Conservation (phyloP, 2,329 filamentous ascomycete genomes). For the Dothistroma pini region DNA sequence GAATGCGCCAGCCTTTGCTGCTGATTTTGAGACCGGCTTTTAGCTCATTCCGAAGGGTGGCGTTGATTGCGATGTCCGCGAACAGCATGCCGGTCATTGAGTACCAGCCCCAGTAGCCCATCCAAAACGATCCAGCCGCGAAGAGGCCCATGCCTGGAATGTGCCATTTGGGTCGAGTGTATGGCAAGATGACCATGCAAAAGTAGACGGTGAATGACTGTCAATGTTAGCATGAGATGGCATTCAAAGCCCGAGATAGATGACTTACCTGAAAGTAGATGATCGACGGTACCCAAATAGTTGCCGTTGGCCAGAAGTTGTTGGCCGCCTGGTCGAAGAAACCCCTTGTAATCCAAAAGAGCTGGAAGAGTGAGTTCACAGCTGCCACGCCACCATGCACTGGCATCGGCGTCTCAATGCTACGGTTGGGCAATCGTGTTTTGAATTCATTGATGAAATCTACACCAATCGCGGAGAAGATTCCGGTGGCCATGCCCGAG, state of each 20-base stretch:
- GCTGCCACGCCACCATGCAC: conserved; percentile 41
- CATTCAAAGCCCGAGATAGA: neutral
- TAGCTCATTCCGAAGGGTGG: conserved; percentile 20
- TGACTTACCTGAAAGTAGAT: conserved; percentile 40
- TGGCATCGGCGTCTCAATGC: conserved; percentile 31
- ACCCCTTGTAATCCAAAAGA: conserved; percentile 44
- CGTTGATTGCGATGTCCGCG: conserved; percentile 25
- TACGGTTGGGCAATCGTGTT: conserved; percentile 36
- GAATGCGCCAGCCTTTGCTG: conserved; percentile 19
- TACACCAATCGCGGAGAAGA: conserved; percentile 34
- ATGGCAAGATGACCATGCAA: conserved; percentile 47
- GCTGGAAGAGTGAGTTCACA: conserved; percentile 46
- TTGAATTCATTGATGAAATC: conserved; percentile 41
- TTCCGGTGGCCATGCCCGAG: conserved; percentile 39
- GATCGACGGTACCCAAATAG: conserved; percentile 45
- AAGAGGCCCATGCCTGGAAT: conserved; percentile 33
- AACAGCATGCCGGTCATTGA: conserved; percentile 28
- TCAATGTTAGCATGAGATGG: neutral
- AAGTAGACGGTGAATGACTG: conserved; percentile 48
- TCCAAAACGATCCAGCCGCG: conserved; percentile 32
- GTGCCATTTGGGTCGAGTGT: conserved; percentile 42
- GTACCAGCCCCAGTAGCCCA: conserved; percentile 33
- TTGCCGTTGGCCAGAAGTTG: conserved; percentile 43
- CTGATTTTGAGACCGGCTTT: conserved; percentile 22
- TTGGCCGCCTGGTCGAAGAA: conserved; percentile 42